phyloP scores from a whole-genome alignment of 75 land plant species.

The Larix kaempferi region DNA sequence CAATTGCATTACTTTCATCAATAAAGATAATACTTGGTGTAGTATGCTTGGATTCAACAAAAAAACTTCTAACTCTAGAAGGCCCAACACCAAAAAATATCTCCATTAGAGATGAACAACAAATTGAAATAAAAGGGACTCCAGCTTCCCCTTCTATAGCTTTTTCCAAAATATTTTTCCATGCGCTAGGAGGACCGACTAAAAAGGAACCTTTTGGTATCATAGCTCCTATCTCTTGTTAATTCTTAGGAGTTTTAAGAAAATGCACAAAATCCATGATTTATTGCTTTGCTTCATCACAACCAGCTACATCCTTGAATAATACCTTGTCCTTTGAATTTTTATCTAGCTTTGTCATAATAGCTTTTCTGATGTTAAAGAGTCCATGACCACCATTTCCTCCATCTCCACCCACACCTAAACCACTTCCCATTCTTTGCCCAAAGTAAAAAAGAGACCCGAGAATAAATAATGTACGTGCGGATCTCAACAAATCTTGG shows the following conservation, averaged over 20 bases:
- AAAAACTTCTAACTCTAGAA: slow-evolving; percentile 73
- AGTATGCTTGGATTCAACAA: slow-evolving; percentile 76
- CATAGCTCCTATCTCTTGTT: slow-evolving; percentile 81
- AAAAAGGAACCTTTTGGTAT: slow-evolving; percentile 93
- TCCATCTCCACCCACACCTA: too few species aligned
- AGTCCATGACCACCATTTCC: too few species aligned
- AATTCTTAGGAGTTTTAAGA: slow-evolving; percentile 80
- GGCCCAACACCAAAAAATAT: slow-evolving; percentile 96
- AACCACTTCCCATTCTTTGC: too few species aligned
- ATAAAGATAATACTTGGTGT: slow-evolving; percentile 88
- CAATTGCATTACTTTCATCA: slow-evolving; percentile 93
- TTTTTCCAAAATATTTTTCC: slow-evolving; percentile 84
- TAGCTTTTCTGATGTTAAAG: too few species aligned
- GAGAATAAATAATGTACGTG: too few species aligned
- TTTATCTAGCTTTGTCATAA: too few species aligned
- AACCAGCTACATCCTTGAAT: too few species aligned
- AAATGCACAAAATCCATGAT: too few species aligned
- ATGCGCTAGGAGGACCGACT: slow-evolving; percentile 87
- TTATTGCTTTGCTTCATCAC: too few species aligned
- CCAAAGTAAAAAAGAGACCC: too few species aligned
- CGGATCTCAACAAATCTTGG: too few species aligned
- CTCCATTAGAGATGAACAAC: slow-evolving; percentile 93
- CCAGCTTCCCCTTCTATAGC: slow-evolving; percentile 91
- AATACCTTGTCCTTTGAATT: too few species aligned
- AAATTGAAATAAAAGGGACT: slow-evolving; percentile 82